phyloP scores from a whole-genome alignment of 2,329 filamentous ascomycete genomes.

The Botrytis medusae region DNA sequence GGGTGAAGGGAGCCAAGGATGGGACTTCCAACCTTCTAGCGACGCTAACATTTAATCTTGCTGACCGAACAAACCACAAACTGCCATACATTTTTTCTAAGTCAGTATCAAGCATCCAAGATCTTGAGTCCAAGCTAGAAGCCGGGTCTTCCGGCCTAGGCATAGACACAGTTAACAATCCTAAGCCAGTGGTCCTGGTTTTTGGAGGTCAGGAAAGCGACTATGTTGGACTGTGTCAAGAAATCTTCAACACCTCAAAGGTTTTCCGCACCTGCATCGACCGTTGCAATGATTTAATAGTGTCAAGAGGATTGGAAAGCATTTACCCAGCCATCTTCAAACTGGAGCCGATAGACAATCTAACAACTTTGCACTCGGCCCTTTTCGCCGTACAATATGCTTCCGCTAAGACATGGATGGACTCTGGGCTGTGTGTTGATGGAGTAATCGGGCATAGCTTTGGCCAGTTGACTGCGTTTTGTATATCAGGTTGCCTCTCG shows the following conservation, averaged over 20 bases:
- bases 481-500: constrained; percentile 40
- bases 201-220: constrained; percentile 33
- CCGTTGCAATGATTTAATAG: constrained; percentile 20
- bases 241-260: constrained; percentile 2
- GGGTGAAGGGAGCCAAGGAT: too few species aligned
- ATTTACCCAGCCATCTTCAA: constrained; percentile 27
- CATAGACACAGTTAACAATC: constrained; percentile 22
- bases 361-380: constrained; percentile 24
- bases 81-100: too few species aligned
- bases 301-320: constrained; percentile 14
- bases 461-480: constrained; percentile 43
- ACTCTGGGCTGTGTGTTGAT: constrained; percentile 22
- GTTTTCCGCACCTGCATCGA: constrained; percentile 13
- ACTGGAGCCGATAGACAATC: constrained; percentile 8
- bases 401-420: constrained; percentile 28
- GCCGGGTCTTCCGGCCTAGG: not conserved
- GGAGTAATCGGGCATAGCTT: constrained; percentile 42
- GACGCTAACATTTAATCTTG: too few species aligned
- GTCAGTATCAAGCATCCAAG: not conserved
- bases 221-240: constrained; percentile 21
- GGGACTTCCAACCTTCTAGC: too few species aligned
- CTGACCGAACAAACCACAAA: too few species aligned
- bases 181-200: constrained; percentile 41
- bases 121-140: constrained; percentile 11
- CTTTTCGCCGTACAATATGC: constrained; percentile 29